Evolutionary conservation across 2,329 filamentous ascomycete genomes (phyloP), one percentile per base, ranked within the genome.

Genomic region (Sphaerostilbella broomeana): DNA sequence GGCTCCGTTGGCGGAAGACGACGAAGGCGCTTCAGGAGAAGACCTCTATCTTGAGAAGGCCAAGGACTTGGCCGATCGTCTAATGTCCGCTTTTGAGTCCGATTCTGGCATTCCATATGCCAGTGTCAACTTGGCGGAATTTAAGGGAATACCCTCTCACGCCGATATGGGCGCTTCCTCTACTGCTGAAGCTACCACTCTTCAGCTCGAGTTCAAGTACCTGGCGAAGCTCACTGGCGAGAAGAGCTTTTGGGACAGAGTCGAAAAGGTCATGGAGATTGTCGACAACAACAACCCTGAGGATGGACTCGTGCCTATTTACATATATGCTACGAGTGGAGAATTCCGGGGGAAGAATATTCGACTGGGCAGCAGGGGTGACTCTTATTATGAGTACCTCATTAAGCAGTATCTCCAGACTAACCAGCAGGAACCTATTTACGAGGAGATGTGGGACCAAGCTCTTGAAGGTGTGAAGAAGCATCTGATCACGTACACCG

Each of bases 371-470:
- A 95, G 87, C 59, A 79, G 92, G 45, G 92, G 92, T 31, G 92
- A 98, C 67, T 95, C 89, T 33, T 98, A 97, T 65, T 98, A 98
- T 64, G 87, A 98, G 65, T 98, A 98, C 60, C 77, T 98, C 35
- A 94, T 97, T 69, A 98, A 98, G 67, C 92, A 98, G 61, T 97
- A 94, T 58, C 72, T 95, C 15, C 92, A 98, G 62, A 98, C 92
- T 10, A 86, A 85, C 41, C 79, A 84, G 58, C 73, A 89, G 55
- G 90, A 98, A 59, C 72, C 79, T 0, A 66, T 97, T 12, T 98
- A 98, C 62, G 72, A 81, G 48, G 85, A 92, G 11, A 86, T 98
- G 80, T 98, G 94, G 89, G 74, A 90, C 26, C 84, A 98, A 58
- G 74, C 87, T 11, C 69, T 98, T 31, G 70, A 69, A 12, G 92